phyloP scores from a whole-genome alignment of 2,329 filamentous ascomycete genomes.

The Metarhizium guizhouense region DNA sequence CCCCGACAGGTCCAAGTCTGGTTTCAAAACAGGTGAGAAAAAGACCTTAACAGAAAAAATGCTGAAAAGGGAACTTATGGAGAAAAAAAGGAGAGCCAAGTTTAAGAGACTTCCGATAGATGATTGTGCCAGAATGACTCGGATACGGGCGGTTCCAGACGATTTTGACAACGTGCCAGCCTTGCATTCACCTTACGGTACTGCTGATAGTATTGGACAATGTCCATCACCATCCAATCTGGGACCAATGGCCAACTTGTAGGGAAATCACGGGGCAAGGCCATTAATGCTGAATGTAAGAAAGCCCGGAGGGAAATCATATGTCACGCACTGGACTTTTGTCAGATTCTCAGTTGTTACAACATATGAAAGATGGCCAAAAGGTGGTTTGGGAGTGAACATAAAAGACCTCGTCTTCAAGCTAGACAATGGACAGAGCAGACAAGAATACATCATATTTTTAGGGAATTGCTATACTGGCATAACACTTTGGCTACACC shows the following conservation, averaged over 20 bases:
- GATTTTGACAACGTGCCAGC: conserved; percentile 64
- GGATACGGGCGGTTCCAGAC: conserved; percentile 62
- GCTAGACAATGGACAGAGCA: too few relatives aligned
- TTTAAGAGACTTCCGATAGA: conserved; percentile 62
- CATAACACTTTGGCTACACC: too few relatives aligned
- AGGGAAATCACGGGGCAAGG: conserved; percentile 53
- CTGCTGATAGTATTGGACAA: conserved; percentile 42
- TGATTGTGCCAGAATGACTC: conserved; percentile 62
- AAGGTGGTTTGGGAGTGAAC: too few relatives aligned
- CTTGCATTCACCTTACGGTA: conserved; percentile 58
- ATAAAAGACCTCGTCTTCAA: too few relatives aligned
- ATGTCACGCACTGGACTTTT: too few relatives aligned
- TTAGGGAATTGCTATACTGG: too few relatives aligned
- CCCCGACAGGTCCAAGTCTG: conserved; percentile 93
- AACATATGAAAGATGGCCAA: too few relatives aligned
- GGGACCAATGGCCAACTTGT: conserved; percentile 39
- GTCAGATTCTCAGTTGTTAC: too few relatives aligned
- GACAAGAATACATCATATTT: too few relatives aligned
- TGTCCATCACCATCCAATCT: conserved; percentile 33
- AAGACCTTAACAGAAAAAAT: neutral
- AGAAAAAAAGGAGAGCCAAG: conserved; percentile 51
- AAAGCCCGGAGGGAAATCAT: conserved; percentile 53
- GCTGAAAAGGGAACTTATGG: conserved; percentile 9
- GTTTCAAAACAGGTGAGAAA: conserved; percentile 87
- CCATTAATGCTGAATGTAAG: conserved; percentile 62